A percentile compares a stretch with the other conserved stretches of the same genome.
Conservation (phyloP, 2,329 filamentous ascomycete genomes). For the Cladobotryum mycophilum region DNA sequence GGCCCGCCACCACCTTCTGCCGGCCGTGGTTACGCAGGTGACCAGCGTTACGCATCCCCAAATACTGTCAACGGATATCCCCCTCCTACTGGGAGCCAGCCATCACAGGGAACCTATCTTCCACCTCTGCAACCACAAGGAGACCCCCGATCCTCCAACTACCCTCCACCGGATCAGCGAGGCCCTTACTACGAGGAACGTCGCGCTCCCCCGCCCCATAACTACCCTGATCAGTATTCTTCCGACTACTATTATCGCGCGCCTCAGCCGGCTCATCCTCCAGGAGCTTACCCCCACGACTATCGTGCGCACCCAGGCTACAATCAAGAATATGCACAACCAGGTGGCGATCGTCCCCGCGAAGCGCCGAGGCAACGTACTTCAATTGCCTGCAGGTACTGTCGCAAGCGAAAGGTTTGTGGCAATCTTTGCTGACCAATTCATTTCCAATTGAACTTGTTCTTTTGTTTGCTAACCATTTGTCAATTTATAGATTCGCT, state of each 20-base stretch:
- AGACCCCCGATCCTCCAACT: slow-evolving; percentile 29
- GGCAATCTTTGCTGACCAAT: background rate
- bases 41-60: slow-evolving; percentile 37
- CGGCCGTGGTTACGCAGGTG: slow-evolving; percentile 27
- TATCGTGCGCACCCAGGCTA: slow-evolving; percentile 26
- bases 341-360: slow-evolving; percentile 26
- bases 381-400: slow-evolving; percentile 55
- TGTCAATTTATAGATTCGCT: slow-evolving; percentile 43
- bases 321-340: slow-evolving; percentile 29
- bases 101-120: slow-evolving; percentile 23
- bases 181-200: slow-evolving; percentile 31
- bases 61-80: slow-evolving; percentile 42
- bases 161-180: slow-evolving; percentile 35
- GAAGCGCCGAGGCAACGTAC: slow-evolving; percentile 53
- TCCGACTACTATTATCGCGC: slow-evolving; percentile 31
- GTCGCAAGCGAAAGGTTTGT: slow-evolving; percentile 53
- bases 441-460: slow-evolving; percentile 10
- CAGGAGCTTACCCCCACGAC: slow-evolving; percentile 21
- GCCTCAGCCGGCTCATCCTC: slow-evolving; percentile 24
- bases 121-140: slow-evolving; percentile 34
- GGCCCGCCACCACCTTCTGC: slow-evolving; percentile 25
- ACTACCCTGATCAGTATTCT: slow-evolving; percentile 29
- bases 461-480: slow-evolving; percentile 5
- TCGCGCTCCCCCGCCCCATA: slow-evolving; percentile 24
- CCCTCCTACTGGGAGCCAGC: slow-evolving; percentile 30